Base-by-base conservation (phyloP, 1,284 basidiomycete genomes). In the Apiotrichum gamsii region DNA sequence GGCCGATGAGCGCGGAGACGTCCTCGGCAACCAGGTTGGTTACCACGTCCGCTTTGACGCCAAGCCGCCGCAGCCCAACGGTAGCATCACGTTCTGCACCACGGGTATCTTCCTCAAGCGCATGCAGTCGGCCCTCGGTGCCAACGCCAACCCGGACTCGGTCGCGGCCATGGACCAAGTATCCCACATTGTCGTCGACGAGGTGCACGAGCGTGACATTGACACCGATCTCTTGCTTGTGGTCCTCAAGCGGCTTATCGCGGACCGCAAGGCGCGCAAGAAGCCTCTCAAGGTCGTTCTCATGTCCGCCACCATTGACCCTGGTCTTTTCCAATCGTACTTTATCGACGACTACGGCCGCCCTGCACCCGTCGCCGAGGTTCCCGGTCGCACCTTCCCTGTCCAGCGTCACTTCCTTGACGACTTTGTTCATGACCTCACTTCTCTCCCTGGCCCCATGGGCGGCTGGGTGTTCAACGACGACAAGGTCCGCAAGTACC, bases 221-320 rank as follows among this genome's bases (percentile, higher is more conserved):
- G 91, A 96, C 66, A 95, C 90, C 0, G 94, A 97, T 70, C 74
- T 97, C 38, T 73, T 94, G 38, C 80, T 98, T 9, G 89, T 94
- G 48, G 89, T 94, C 13, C 78, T 97, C 56, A 93, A 94, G 73
- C 82, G 87, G 19, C 72, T 95, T 18, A 70, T 95, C 57, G 80
- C 79, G 6, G 85, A 91, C 56, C 80, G 91, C 56, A 83, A 81
- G 61, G 76, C 79, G 4, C 81, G 82, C 56, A 80, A 81, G 25
- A 80, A 82, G 41, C 86, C 89, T 10, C 75, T 97, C 71, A 94
- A 90, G 71, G 78, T 97, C 54, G 75, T 96, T 35, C 80, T 97
- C 46, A 96, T 96, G 91, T 94, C 89, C 61, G 91, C 93, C 3
- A 96, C 93, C 28, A 90, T 96, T 68, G 87, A 96, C 62, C 85